Evolutionary conservation across 495 filamentous ascomycete species (phyloP).

Genomic region (Trichocladium antarcticum): DNA sequence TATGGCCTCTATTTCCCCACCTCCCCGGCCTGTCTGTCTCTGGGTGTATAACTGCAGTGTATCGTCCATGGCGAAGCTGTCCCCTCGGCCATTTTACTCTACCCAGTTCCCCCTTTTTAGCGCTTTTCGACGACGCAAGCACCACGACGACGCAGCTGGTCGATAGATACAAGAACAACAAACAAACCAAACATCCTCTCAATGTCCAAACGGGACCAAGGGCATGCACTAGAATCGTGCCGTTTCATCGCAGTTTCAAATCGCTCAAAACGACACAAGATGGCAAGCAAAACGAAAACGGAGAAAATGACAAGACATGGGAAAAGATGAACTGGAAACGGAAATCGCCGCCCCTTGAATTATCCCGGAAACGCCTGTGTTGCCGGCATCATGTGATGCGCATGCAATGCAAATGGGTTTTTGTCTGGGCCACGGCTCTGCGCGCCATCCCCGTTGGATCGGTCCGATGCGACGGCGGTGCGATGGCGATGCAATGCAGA

Average conservation of each 20-base stretch:
- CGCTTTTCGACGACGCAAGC: slow-evolving; percentile 13
- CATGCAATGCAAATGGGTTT: neutral
- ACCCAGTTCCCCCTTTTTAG: neutral
- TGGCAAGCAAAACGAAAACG: neutral
- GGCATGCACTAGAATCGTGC: neutral
- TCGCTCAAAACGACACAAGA: neutral
- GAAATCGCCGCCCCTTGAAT: neutral
- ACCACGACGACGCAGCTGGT: neutral
- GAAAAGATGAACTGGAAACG: neutral
- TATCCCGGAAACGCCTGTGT: neutral
- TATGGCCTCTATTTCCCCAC: neutral
- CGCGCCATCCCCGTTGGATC: neutral
- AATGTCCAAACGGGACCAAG: neutral
- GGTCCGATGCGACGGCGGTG: neutral
- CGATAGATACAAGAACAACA: neutral
- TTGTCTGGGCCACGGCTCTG: neutral
- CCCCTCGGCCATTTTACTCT: neutral
- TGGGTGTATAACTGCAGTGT: neutral
- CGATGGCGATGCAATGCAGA: too few species aligned
- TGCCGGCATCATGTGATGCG: neutral
- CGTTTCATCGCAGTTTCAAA: neutral
- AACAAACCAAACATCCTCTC: neutral
- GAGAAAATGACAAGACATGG: neutral
- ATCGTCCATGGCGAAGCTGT: neutral
- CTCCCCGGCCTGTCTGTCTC: neutral